phyloP scores from a whole-genome alignment of 2,329 filamentous ascomycete genomes.

The Penicillium occitanis region DNA sequence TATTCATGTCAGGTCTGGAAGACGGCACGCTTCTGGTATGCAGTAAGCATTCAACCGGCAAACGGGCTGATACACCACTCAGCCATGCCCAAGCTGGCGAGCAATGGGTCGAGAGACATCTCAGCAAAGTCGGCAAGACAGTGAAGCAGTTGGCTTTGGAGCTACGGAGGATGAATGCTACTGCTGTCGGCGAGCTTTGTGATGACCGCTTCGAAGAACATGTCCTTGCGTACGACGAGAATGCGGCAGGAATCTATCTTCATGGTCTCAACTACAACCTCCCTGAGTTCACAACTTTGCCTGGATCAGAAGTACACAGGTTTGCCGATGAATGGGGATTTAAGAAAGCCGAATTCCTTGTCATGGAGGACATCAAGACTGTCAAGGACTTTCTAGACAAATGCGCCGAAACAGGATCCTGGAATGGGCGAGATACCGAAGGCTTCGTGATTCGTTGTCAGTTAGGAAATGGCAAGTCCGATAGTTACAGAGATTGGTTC shows the following conservation, averaged over 20 bases:
- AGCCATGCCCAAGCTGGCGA: slow-evolving; percentile 88
- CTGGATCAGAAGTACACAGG: slow-evolving; percentile 75
- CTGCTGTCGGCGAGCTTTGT: slow-evolving; percentile 91
- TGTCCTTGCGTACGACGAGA: slow-evolving; percentile 81
- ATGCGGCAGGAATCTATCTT: slow-evolving; percentile 85
- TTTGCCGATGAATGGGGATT: slow-evolving; percentile 96
- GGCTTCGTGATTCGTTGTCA: slow-evolving; percentile 95
- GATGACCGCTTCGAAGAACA: slow-evolving; percentile 97
- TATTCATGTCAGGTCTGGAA: slow-evolving; percentile 89
- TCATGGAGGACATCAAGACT: slow-evolving; percentile 70
- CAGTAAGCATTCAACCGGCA: slow-evolving; percentile 95
- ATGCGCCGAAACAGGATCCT: slow-evolving; percentile 83
- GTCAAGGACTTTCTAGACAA: slow-evolving; percentile 80
- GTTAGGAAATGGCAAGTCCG: slow-evolving; percentile 51
- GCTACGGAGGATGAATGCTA: slow-evolving; percentile 78
- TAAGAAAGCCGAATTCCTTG: slow-evolving; percentile 77
- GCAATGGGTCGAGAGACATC: slow-evolving; percentile 75
- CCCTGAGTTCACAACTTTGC: slow-evolving; percentile 86
- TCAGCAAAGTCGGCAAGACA: slow-evolving; percentile 73
- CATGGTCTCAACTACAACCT: slow-evolving; percentile 95
- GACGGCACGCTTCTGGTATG: slow-evolving; percentile 91
- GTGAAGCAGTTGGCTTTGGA: slow-evolving; percentile 74
- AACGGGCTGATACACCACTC: slow-evolving; percentile 65
- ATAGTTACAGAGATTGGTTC: slow-evolving; percentile 86
- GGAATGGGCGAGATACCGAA: slow-evolving; percentile 89